Percentiles rank a stretch among this genome's conserved stretches.
Conservation (phyloP, 2,329 filamentous ascomycete genomes). For the Monosporascus sp. region DNA sequence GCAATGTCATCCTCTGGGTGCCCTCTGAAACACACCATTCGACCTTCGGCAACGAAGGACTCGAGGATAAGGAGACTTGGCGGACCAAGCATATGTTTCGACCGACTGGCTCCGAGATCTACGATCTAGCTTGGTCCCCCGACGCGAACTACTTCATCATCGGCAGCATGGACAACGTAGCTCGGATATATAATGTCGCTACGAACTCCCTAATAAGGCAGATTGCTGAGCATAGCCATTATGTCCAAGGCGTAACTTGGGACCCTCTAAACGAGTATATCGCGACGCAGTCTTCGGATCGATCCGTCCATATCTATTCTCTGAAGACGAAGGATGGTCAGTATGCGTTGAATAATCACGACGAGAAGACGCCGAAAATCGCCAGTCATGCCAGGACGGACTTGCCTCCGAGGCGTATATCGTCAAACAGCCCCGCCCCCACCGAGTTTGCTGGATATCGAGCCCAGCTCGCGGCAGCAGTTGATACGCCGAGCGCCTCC, state of each 20-base stretch:
- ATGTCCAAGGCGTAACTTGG: slow-evolving; percentile 97
- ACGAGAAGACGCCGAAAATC: slow-evolving; percentile 70
- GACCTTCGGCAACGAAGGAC: slow-evolving; percentile 73
- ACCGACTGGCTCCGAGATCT: slow-evolving; percentile 91
- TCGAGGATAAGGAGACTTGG: slow-evolving; percentile 96
- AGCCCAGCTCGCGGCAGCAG: slow-evolving; percentile 56
- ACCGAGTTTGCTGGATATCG: slow-evolving; percentile 67
- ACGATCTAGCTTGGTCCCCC: slow-evolving; percentile 98
- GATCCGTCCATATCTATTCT: slow-evolving; percentile 95
- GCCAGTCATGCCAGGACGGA: slow-evolving; percentile 79
- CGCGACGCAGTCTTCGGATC: slow-evolving; percentile 95
- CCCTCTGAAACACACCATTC: slow-evolving; percentile 71
- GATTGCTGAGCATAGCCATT: slow-evolving; percentile 96
- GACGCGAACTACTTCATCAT: slow-evolving; percentile 95
- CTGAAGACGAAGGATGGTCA: slow-evolving; percentile 95
- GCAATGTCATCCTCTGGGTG: slow-evolving; percentile 95
- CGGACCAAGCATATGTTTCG: slow-evolving; percentile 96
- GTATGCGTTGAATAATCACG: slow-evolving; percentile 65
- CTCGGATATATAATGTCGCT: slow-evolving; percentile 90
- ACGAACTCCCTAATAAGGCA: slow-evolving; percentile 78
- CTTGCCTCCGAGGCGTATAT: slow-evolving; percentile 83
- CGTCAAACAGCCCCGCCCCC: slow-evolving; percentile 86
- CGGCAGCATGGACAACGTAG: slow-evolving; percentile 98
- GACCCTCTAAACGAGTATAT: slow-evolving; percentile 98
- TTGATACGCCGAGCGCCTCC: slow-evolving; percentile 45